A percentile compares a stretch with the other conserved stretches of the same genome.
phyloP scores from a whole-genome alignment of 1,284 basidiomycete genomes.

The Apiotrichum akiyoshidainum region DNA sequence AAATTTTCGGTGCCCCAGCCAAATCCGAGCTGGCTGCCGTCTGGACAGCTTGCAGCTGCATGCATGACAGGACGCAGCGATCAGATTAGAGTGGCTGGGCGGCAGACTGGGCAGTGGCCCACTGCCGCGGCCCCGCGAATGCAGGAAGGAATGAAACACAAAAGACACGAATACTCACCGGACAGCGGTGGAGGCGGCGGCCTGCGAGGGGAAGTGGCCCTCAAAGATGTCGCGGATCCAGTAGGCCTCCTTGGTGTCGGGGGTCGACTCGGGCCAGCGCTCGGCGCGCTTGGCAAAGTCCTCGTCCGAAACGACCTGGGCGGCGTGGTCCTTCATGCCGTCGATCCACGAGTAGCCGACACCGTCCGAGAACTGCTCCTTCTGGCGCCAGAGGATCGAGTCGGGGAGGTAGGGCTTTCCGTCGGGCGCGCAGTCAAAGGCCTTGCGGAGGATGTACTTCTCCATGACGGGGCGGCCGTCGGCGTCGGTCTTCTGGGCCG shows the following conservation, averaged over 20 bases:
- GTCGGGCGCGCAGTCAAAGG: conserved; percentile 84
- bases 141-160: no score
- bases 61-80: no score
- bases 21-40: no score
- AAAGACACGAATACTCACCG: conserved; percentile 47
- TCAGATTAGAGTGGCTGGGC: no score
- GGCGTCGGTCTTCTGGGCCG: conserved; percentile 68
- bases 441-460: conserved; percentile 98
- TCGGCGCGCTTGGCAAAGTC: conserved; percentile 69
- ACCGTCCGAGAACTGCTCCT: conserved; percentile 99
- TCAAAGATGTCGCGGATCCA: conserved; percentile 93
- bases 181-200: conserved; percentile 89
- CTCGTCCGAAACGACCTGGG: conserved; percentile 71
- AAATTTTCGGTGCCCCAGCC: no score
- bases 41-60: no score
- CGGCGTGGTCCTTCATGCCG: conserved; percentile 90
- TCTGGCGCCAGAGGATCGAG: conserved; percentile 97
- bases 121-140: no score
- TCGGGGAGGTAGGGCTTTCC: conserved; percentile 86
- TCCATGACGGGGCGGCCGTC: conserved; percentile 90
- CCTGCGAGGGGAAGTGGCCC: conserved; percentile 74
- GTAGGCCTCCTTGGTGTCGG: conserved; percentile 97
- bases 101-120: no score
- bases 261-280: conserved; percentile 77
- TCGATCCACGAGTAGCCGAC: conserved; percentile 99